Base-by-base conservation (phyloP, 768 basidiomycete genomes). In the Mycena leptocephala region DNA sequence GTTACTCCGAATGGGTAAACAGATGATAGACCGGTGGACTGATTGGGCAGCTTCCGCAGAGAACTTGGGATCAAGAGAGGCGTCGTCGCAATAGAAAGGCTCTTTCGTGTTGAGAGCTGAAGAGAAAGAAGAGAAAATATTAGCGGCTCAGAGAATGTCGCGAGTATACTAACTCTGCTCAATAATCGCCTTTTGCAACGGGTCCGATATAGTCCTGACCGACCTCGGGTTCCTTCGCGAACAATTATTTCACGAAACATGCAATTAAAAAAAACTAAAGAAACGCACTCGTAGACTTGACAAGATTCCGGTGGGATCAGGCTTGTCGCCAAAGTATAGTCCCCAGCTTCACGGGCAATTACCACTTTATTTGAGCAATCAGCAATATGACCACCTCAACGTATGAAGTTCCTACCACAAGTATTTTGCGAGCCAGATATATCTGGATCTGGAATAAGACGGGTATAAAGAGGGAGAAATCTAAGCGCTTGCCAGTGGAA, bases 1-100 rank as follows among this genome's bases (percentile, higher is more conserved):
- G 78, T 94, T 94, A 80, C 93, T 92, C 81, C 93, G 92, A 62
- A 94, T 93, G 0, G 93, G 93, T 9, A 94, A 83, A 81, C 93
- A 94, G 32, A 94, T 87, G 18, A 93, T 90, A 30, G 92, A 92
- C 51, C 91, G 88, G 80, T 92, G 87, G 10, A 82, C 81, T 22
- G 92, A 92, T 80, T 93, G 92, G 32, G 88, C 88, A 20, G 93
- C 92, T 81, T 94, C 93, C 2, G 93, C 89, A 1, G 92, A 90
- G 81, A 94, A 95, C 39, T 93, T 91, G 8, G 93, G 89, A 81
- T 95, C 94, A 7, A 89, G 80, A 0, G 91, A 86, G 35, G 92
- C 90, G 82, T 95, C 93, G 48, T 92, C 90, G 76, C 90, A 90
- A 73, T 85, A 91, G 8, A 93, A 84, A 1, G 89, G 87, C 76